A percentile compares a stretch with the other conserved stretches of the same genome.
Conservation (phyloP, 306 rosid species). For the Canavalia ensiformis region DNA sequence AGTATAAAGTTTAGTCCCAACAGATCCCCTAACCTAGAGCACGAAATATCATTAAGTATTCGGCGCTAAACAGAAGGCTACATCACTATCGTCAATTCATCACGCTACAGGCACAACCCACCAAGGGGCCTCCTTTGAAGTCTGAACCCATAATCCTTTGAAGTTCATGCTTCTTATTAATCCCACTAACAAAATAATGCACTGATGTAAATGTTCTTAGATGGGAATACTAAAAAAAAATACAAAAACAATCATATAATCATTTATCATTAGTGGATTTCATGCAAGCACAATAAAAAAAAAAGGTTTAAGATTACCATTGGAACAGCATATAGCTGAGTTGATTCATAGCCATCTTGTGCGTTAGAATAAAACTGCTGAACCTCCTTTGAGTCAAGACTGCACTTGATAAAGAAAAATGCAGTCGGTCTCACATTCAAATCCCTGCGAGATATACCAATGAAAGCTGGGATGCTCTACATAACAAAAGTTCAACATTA, state of each 20-base stretch:
- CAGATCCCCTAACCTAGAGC: background rate
- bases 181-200: slow-evolving; percentile 20
- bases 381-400: slow-evolving; percentile 73
- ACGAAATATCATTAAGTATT: slow-evolving; percentile 22
- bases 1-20: background rate
- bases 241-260: background rate
- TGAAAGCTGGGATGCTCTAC: slow-evolving; percentile 72
- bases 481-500: slow-evolving; percentile 49
- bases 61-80: background rate
- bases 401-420: slow-evolving; percentile 90
- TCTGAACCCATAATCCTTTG: slow-evolving; percentile 26
- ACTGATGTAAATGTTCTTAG: slow-evolving; percentile 1
- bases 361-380: slow-evolving; percentile 74
- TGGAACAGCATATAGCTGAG: slow-evolving; percentile 80
- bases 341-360: slow-evolving; percentile 93
- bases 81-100: slow-evolving; percentile 15
- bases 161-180: slow-evolving; percentile 11
- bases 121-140: background rate
- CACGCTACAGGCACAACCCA: slow-evolving; percentile 9
- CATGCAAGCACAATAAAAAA: slow-evolving; percentile 8
- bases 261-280: slow-evolving; percentile 40
- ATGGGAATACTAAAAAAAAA: background rate
- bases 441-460: slow-evolving; percentile 82
- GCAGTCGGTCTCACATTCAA: slow-evolving; percentile 84
- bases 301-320: slow-evolving; percentile 62